phyloP scores from a whole-genome alignment of 192 early-diverging fungal species.

The Entophlyctis helioformis region DNA sequence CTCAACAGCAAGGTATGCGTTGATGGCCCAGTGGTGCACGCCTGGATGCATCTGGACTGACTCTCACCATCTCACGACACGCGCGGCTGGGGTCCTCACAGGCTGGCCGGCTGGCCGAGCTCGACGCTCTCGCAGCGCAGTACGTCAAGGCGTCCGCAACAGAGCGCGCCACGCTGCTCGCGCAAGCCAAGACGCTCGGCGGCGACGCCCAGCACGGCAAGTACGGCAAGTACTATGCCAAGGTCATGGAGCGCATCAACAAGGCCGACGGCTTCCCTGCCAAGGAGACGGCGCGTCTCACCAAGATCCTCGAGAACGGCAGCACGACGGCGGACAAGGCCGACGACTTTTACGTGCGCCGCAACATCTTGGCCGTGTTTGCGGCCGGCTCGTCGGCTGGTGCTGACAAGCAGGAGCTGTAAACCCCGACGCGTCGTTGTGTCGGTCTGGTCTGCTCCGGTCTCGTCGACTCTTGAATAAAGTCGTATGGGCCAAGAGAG shows the following conservation, averaged over 20 bases:
- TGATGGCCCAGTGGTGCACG: conserved; percentile 17
- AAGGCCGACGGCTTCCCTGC: conserved; percentile 54
- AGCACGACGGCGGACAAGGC: conserved; percentile 56
- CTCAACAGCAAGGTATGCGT: conserved; percentile 42
- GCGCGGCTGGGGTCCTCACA: neutral
- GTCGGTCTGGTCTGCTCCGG: too few relatives aligned
- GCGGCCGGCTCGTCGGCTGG: too few relatives aligned
- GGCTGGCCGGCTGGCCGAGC: conserved; percentile 47
- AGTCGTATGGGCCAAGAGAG: too few relatives aligned
- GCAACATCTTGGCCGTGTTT: conserved; percentile 63
- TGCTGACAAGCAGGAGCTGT: too few relatives aligned
- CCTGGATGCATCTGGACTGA: conserved; percentile 4
- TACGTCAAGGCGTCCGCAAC: conserved; percentile 43
- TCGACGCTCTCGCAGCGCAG: conserved; percentile 46
- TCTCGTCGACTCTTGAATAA: too few relatives aligned
- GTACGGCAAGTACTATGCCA: conserved; percentile 76
- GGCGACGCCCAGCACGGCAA: conserved; percentile 9
- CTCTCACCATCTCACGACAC: neutral
- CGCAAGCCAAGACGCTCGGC: conserved; percentile 11
- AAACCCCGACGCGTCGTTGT: too few relatives aligned
- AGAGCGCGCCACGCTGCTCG: conserved; percentile 33
- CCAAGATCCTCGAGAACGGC: conserved; percentile 60
- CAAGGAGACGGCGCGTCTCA: conserved; percentile 71
- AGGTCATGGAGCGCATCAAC: conserved; percentile 80
- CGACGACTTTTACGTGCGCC: conserved; percentile 77